Conservation (phyloP, 2,329 filamentous ascomycete genomes). For the Pseudopyricularia javanii region DNA sequence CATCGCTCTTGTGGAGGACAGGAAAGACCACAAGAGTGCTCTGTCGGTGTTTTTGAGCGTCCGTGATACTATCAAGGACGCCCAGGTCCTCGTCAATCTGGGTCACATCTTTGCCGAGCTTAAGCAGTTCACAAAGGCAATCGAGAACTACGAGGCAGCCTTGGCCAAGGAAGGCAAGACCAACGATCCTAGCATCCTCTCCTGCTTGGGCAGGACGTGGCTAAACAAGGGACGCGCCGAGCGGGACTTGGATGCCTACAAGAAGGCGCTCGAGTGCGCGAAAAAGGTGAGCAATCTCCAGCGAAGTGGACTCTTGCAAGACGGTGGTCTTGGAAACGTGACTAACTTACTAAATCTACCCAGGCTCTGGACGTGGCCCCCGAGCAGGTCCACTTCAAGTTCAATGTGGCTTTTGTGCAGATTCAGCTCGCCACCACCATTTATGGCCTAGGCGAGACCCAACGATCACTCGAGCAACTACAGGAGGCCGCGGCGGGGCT, state of each 20-base stretch:
- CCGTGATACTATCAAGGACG: slow-evolving; percentile 78
- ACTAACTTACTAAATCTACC: background rate
- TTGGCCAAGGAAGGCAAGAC: slow-evolving; percentile 63
- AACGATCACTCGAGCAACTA: slow-evolving; percentile 69
- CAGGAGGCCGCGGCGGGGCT: slow-evolving; percentile 65
- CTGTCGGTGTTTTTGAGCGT: slow-evolving; percentile 84
- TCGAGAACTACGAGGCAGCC: slow-evolving; percentile 87
- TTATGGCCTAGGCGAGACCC: slow-evolving; percentile 59
- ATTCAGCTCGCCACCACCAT: slow-evolving; percentile 83
- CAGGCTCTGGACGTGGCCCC: slow-evolving; percentile 67
- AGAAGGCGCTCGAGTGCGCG: slow-evolving; percentile 45
- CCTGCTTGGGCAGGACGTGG: slow-evolving; percentile 82
- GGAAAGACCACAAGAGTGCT: slow-evolving; percentile 73
- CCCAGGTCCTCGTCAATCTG: slow-evolving; percentile 82
- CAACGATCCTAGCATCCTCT: slow-evolving; percentile 66
- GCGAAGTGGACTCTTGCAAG: background rate
- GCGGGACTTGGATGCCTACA: slow-evolving; percentile 44
- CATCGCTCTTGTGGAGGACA: slow-evolving; percentile 88
- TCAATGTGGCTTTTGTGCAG: slow-evolving; percentile 96
- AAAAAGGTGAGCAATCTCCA: slow-evolving; percentile 34
- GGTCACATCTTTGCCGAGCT: slow-evolving; percentile 88
- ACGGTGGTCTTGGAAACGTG: background rate
- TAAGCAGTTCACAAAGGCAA: slow-evolving; percentile 79
- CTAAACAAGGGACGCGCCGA: slow-evolving; percentile 62
- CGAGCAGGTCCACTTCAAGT: slow-evolving; percentile 82